Base-by-base conservation (phyloP, 257 asterid genomes). In the Fraxinus anomala region DNA sequence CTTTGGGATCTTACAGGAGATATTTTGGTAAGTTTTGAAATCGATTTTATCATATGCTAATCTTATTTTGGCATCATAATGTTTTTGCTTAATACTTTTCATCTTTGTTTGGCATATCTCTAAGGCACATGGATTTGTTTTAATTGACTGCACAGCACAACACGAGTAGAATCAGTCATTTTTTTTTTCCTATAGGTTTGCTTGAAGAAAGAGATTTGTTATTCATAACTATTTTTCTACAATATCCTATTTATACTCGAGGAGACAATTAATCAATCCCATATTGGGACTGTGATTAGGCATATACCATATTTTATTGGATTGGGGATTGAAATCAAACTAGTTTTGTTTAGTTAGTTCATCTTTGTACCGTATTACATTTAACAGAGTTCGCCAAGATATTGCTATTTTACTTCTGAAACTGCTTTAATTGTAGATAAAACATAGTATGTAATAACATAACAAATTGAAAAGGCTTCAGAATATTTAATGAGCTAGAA, bases 1-100 rank as follows among this genome's bases (percentile, higher is more conserved):
- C 96, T 95, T 63, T 95, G 98, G 99, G 92, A 89, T 77, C 97
- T 91, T 75, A 91, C 98, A 23, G 90, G 75, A 71, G 98, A 93
- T 79, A 89, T 93, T 80, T 80, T 95, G 99, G 99, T 95, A 90
- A 80, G 16, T 76, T 28, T 79, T 65, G 77, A 70, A 77, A 65
- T 61, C 44, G 54, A 17, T 72, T 59, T 78, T 77, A 56, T 24
- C 59, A 65, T 31, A n/a, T 56, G 40, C 66, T 51, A 67, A 44
- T 80, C 66, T 70, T 33, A 39, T 73, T 37, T 28, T 26, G 56
- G 40, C 70, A 68, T 79, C 63, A 39, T 2, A 31, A 47, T 68
- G 23, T 21, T 73, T 44, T 73, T 39, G 59, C 79, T 72, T 69
- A 76, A 63, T 24, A 40, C 42, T 81, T 72, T 70, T 66, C 37